These are phyloP conservation scores for Fusarium ramigenum DNA, from an alignment of 2,329 filamentous ascomycete genomes.

Conservation along the genomic window DNA sequence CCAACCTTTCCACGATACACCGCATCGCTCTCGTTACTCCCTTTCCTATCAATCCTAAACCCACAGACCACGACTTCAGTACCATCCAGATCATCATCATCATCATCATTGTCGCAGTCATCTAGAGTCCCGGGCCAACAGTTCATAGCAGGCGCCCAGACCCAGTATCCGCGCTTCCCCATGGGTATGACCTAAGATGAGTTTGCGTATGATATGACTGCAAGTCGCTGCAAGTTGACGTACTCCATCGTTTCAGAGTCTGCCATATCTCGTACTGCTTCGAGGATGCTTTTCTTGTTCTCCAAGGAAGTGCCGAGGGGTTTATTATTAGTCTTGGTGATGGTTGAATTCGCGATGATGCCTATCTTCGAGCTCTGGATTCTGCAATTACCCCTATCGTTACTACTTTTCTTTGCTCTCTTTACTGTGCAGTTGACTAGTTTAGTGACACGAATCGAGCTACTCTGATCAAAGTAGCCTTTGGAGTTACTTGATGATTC, in stretches of 20 bases:
- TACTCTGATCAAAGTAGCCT: background rate
- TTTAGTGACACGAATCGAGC: background rate
- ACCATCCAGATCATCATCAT: background rate
- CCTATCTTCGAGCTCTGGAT: background rate
- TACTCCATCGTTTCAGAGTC: background rate
- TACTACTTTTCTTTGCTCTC: background rate
- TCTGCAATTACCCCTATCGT: background rate
- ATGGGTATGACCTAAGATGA: background rate
- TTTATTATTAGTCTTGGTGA: rapidly evolving
- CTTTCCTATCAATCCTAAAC: background rate
- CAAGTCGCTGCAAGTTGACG: background rate
- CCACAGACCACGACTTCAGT: background rate
- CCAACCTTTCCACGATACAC: background rate
- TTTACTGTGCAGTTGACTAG: background rate
- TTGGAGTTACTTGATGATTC: background rate
- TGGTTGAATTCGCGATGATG: background rate
- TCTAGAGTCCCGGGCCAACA: background rate
- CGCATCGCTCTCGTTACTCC: background rate
- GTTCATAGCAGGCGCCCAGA: background rate
- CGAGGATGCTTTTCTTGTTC: rapidly evolving
- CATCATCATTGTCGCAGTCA: rapidly evolving
- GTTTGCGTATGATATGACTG: background rate
- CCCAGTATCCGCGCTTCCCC: background rate
- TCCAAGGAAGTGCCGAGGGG: background rate
- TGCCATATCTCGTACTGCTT: background rate